phyloP scores from a whole-genome alignment of 129 eudicot species.

The Lonicera japonica region DNA sequence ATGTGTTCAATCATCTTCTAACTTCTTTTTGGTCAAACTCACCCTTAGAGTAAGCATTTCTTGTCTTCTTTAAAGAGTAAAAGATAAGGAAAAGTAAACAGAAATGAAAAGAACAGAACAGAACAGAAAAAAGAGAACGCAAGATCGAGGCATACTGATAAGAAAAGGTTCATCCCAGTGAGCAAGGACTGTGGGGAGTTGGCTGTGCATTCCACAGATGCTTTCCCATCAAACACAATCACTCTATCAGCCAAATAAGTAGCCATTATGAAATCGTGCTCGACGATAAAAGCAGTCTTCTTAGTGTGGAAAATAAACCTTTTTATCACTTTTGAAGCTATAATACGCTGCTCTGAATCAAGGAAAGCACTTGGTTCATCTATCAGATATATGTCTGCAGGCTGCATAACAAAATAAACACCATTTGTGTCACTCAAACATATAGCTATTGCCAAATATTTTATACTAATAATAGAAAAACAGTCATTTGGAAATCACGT shows the following conservation, averaged over 20 bases:
- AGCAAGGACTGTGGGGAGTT: slow-evolving; percentile 59
- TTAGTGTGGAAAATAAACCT: slow-evolving; percentile 64
- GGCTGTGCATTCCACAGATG: slow-evolving; percentile 53
- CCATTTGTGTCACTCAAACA: no score
- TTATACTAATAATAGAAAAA: not conserved
- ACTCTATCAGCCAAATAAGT: slow-evolving; percentile 72
- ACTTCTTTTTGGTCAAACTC: not conserved
- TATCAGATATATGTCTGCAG: slow-evolving; percentile 65
- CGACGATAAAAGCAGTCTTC: slow-evolving; percentile 70
- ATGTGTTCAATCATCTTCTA: no score
- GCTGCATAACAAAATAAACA: slow-evolving; percentile 28
- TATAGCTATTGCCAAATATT: no score
- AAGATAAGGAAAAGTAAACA: no score
- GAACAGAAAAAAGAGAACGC: no score
- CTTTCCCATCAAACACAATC: slow-evolving; percentile 57
- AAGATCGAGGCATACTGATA: slow-evolving; percentile 40
- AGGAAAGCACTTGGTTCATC: slow-evolving; percentile 79
- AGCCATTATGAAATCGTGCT: slow-evolving; percentile 76
- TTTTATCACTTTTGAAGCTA: slow-evolving; percentile 72
- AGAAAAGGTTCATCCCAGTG: slow-evolving; percentile 67
- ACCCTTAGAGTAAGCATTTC: no score
- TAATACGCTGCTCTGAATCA: slow-evolving; percentile 76
- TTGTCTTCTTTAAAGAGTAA: no score
- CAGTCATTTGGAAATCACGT: no score
- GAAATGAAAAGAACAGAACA: no score